These are phyloP conservation scores for Macrocybe sp. DNA, from an alignment of 1,284 basidiomycete genomes.

Conservation along the genomic window DNA sequence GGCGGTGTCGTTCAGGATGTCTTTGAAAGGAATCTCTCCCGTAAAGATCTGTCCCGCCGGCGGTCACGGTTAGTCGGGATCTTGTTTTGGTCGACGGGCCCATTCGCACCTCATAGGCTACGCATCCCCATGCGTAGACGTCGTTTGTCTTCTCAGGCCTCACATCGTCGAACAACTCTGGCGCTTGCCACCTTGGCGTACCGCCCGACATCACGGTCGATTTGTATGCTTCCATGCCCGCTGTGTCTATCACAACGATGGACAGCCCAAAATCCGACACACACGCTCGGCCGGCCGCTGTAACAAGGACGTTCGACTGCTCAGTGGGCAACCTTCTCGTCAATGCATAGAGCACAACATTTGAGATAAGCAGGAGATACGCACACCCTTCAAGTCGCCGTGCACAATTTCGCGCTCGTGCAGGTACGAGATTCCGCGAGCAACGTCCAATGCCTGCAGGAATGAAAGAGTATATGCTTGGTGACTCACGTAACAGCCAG, in stretches of 20 bases:
- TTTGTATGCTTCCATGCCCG: conserved; percentile 4
- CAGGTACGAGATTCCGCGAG: not conserved
- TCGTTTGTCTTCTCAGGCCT: conserved; percentile 1
- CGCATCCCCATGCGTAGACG: conserved; percentile 3
- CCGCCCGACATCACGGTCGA: conserved; percentile 2
- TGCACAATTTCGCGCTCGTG: conserved; percentile 1
- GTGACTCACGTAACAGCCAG: not conserved
- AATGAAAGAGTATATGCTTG: not conserved
- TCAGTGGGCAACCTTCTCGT: not conserved
- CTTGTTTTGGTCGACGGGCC: too few relatives aligned
- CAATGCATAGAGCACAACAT: not conserved
- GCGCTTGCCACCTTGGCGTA: conserved; percentile 4
- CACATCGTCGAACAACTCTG: conserved; percentile 1
- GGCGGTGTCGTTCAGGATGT: too few relatives aligned
- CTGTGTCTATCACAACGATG: conserved; percentile 10
- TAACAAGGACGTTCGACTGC: conserved; percentile 21
- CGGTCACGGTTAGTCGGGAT: too few relatives aligned
- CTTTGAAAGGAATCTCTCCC: not conserved
- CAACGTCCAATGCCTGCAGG: not conserved
- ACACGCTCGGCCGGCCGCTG: conserved; percentile 16
- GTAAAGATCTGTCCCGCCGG: conserved; percentile 3
- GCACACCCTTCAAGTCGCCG: conserved; percentile 1
- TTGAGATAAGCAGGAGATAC: not conserved
- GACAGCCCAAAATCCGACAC: conserved; percentile 26
- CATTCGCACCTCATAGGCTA: conserved; percentile 5